Conservation (phyloP, 1,284 basidiomycete species). For the Cerrena zonata region DNA sequence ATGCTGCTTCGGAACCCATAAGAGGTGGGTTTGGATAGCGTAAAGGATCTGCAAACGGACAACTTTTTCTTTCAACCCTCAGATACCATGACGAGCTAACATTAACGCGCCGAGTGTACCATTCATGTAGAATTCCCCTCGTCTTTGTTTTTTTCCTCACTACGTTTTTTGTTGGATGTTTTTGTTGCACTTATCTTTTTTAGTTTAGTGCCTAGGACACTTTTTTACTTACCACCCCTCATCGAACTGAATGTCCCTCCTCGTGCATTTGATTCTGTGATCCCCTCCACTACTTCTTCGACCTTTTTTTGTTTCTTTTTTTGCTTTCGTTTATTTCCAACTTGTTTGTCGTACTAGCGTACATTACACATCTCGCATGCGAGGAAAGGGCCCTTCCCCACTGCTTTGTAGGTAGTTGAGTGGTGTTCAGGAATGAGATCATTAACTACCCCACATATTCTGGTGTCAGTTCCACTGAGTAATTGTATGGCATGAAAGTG, state of each 20-base stretch:
- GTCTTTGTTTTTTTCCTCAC: neutral
- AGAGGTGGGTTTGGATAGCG: too few species aligned
- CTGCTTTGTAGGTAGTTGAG: constrained; percentile 18
- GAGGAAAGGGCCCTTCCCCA: constrained; percentile 30
- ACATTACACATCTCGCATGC: constrained; percentile 25
- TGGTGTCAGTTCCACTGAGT: too few species aligned
- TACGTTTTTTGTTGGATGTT: constrained; percentile 2
- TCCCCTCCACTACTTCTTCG: constrained; percentile 7
- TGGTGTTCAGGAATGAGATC: constrained; percentile 22
- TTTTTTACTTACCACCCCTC: neutral
- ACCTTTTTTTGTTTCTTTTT: constrained; percentile 11
- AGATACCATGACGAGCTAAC: neutral
- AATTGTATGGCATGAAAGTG: too few species aligned
- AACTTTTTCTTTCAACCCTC: too few species aligned
- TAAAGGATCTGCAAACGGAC: too few species aligned
- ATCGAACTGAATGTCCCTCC: neutral
- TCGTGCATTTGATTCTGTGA: constrained; percentile 2
- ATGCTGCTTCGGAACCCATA: too few species aligned
- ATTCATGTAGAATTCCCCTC: neutral
- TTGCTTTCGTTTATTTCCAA: constrained; percentile 19
- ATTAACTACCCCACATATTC: constrained; percentile 18
- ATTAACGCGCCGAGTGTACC: neutral
- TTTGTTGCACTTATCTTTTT: constrained; percentile 9
- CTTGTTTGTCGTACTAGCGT: constrained; percentile 3
- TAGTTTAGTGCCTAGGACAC: constrained; percentile 2